phyloP scores from a whole-genome alignment of 129 eudicot genomes.

The Tanacetum coccineum region DNA sequence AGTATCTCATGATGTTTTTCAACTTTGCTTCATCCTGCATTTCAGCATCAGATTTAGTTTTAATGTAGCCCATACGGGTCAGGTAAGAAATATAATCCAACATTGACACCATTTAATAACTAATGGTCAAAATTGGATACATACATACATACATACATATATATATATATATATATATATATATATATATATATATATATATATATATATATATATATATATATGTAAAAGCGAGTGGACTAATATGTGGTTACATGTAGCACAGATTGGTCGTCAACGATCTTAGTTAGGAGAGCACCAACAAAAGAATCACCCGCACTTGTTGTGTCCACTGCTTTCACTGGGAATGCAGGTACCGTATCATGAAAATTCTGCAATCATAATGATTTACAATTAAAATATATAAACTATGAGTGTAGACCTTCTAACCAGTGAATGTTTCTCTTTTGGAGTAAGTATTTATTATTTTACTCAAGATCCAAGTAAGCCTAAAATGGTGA shows the following conservation, averaged over 20 bases:
- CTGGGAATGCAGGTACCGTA: conserved; percentile 51
- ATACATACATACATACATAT: no score
- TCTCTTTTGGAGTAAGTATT: no score
- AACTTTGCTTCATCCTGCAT: conserved; percentile 64
- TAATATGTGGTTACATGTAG: conserved; percentile 43
- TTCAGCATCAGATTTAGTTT: neutral
- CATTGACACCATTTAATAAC: neutral
- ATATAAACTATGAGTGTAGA: no score
- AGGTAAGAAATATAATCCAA: neutral
- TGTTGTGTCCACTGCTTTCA: conserved; percentile 88
- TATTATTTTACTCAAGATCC: no score
- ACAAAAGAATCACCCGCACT: conserved; percentile 98
- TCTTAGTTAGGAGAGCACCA: conserved; percentile 75
- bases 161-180: no score
- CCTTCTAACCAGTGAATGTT: no score
- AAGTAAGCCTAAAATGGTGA: no score
- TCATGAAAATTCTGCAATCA: conserved; percentile 66
- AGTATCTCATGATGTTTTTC: conserved; percentile 57
- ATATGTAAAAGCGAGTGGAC: neutral
- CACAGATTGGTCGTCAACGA: conserved; percentile 68
- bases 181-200: no score
- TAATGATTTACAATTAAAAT: neutral
- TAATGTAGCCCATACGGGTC: neutral
- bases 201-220: no score
- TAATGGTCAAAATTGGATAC: neutral